phyloP scores from a whole-genome alignment of 129 eudicot genomes.

The Chrysanthemum seticuspe region DNA sequence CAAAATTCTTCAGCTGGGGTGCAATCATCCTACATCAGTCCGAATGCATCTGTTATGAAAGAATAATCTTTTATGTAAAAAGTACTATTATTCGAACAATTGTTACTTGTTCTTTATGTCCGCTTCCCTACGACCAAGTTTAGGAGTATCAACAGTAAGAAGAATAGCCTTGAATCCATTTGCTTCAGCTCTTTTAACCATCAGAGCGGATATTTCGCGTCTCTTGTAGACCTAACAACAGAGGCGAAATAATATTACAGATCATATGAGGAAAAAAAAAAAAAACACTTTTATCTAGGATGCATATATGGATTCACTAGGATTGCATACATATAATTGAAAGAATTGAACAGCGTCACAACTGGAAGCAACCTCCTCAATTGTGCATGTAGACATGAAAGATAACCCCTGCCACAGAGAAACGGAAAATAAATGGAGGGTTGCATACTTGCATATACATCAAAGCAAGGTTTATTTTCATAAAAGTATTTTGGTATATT shows the following conservation, averaged over 20 bases:
- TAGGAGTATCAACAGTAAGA: conserved; percentile 80
- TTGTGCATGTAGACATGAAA: conserved; percentile 63
- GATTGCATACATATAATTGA: conserved; percentile 61
- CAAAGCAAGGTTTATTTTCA: not conserved
- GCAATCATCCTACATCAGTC: conserved; percentile 64
- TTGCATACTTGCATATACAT: not conserved
- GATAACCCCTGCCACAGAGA: conserved; percentile 58
- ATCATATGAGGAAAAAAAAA: not conserved
- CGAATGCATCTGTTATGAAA: not conserved
- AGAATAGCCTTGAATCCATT: conserved; percentile 87
- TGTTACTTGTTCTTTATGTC: conserved; percentile 84
- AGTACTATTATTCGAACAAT: not conserved
- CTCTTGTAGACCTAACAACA: conserved; percentile 53
- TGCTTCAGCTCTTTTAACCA: conserved; percentile 85
- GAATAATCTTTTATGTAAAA: not conserved
- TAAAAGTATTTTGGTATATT: not conserved
- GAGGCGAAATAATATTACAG: not conserved
- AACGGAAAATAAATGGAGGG: not conserved
- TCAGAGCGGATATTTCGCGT: conserved; percentile 59
- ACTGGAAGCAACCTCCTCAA: conserved; percentile 94
- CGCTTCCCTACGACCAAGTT: conserved; percentile 90
- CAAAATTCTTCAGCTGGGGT: conserved; percentile 81
- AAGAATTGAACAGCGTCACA: conserved; percentile 77
- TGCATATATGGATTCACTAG: conserved; percentile 17
- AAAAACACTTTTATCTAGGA: not conserved